Percentiles rank a stretch among this genome's conserved stretches.
Evolutionary conservation across 2,329 filamentous ascomycete species (phyloP).

Genomic region (Ophiostoma himal-ulmi): DNA sequence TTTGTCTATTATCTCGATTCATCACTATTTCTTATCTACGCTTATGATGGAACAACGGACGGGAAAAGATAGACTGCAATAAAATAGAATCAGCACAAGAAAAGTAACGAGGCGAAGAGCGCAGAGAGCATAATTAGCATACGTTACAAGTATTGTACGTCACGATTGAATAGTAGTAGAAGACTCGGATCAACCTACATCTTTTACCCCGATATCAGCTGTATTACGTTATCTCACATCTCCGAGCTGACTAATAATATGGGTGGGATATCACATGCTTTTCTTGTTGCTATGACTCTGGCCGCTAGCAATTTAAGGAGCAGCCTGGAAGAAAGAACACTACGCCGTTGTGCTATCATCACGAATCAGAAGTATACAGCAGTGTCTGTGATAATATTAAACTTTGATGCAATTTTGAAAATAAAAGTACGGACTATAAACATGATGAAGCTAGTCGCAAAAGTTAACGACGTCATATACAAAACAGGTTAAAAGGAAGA

Average conservation of each 20-base stretch:
- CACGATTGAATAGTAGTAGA: neutral
- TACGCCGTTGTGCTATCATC: neutral
- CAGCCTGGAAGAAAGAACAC: neutral
- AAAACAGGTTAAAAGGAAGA: neutral
- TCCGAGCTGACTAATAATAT: neutral
- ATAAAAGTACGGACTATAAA: neutral
- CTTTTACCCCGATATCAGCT: neutral
- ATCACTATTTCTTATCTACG: neutral
- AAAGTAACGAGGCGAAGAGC: neutral
- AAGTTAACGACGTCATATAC: slow-evolving; percentile 3
- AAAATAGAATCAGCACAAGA: neutral
- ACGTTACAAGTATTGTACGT: too few species aligned
- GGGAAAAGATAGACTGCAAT: neutral
- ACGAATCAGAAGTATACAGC: neutral
- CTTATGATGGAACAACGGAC: neutral
- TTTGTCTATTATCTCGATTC: neutral
- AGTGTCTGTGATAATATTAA: neutral
- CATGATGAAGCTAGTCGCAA: neutral
- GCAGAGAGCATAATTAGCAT: neutral
- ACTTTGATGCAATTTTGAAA: neutral
- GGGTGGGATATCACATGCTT: slow-evolving; percentile 2
- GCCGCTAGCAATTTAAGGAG: neutral
- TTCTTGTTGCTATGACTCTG: neutral
- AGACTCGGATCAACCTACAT: too few species aligned
- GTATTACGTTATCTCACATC: neutral